phyloP scores from a whole-genome alignment of 192 early-diverging fungal genomes.

The Rhizophagus clarus region DNA sequence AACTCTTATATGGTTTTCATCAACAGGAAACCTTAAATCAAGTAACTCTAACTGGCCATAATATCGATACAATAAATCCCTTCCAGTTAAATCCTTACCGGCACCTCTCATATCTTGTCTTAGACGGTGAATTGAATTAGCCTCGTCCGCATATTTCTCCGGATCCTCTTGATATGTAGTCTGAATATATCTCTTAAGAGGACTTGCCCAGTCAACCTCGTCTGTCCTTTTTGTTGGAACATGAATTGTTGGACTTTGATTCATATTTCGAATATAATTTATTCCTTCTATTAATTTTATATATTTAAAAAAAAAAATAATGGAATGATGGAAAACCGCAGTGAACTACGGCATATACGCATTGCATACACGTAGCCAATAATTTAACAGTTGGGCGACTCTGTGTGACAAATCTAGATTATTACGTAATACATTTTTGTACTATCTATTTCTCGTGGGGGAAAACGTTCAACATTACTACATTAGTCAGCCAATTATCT shows the following conservation, averaged over 20 bases:
- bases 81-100: constrained; percentile 89
- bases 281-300: no score
- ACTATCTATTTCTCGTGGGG: no score
- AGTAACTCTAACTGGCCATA: constrained; percentile 95
- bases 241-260: constrained; percentile 58
- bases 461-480: no score
- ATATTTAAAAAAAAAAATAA: no score
- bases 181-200: constrained; percentile 86
- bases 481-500: no score
- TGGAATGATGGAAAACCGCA: no score
- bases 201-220: constrained; percentile 85
- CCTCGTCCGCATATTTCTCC: constrained; percentile 83
- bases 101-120: constrained; percentile 96
- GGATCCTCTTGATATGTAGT: constrained; percentile 91
- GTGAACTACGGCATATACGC: no score
- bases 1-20: constrained; percentile 88
- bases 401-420: no score
- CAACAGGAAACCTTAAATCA: constrained; percentile 91
- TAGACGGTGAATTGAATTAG: constrained; percentile 83
- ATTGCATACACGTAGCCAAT: no score
- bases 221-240: constrained; percentile 87
- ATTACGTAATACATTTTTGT: no score
- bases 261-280: constrained; percentile 39
- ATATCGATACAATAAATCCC: constrained; percentile 95
- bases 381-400: no score